Conservation (phyloP, 176 grass and related monocot genomes). For the Ensete ventricosum region DNA sequence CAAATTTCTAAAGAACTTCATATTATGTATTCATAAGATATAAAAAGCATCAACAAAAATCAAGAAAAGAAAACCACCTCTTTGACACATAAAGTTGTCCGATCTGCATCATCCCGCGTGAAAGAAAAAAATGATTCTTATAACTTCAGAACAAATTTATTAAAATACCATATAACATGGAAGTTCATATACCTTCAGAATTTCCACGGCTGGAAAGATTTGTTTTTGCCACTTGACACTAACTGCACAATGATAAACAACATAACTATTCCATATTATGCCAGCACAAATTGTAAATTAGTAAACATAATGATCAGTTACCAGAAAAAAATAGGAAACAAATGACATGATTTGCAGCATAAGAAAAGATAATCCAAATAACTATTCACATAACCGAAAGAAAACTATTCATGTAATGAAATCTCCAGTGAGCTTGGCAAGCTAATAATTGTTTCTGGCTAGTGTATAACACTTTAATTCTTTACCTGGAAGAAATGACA, state of each 20-base stretch:
- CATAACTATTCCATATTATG: not conserved
- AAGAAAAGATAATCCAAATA: not conserved
- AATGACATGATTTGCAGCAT: not conserved
- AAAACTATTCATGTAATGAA: too few relatives aligned
- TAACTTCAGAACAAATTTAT: not conserved
- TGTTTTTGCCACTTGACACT: conserved; percentile 95
- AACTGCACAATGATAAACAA: conserved; percentile 28
- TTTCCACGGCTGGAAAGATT: conserved; percentile 65
- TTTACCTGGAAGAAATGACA: too few relatives aligned
- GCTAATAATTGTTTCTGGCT: too few relatives aligned
- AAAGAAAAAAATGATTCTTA: conserved; percentile 22
- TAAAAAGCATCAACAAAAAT: conserved; percentile 19
- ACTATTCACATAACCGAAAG: too few relatives aligned
- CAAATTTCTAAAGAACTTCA: conserved; percentile 18
- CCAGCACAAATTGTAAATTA: not conserved
- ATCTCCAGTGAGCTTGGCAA: too few relatives aligned
- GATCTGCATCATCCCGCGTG: conserved; percentile 88
- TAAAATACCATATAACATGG: not conserved
- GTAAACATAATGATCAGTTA: not conserved
- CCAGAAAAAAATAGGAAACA: not conserved
- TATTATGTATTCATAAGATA: conserved; percentile 9
- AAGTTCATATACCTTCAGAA: conserved; percentile 65
- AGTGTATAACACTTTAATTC: too few relatives aligned
- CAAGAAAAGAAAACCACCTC: conserved; percentile 37
- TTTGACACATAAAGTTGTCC: conserved; percentile 90